phyloP scores from a whole-genome alignment of 176 grass and related monocot species.

The Paspalum vaginatum region DNA sequence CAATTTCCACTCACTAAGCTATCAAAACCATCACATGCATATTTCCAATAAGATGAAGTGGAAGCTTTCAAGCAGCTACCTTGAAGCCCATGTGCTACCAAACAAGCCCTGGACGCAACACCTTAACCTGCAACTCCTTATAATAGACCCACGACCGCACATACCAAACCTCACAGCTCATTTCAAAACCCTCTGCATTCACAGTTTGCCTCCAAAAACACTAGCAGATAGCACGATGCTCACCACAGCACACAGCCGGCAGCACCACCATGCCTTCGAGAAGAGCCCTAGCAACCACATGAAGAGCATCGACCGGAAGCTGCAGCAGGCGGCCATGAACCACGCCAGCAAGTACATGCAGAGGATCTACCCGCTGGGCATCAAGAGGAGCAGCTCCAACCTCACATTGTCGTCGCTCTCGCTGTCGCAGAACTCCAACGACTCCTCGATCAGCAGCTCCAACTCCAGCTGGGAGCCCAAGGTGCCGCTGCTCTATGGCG shows the following conservation, averaged over 20 bases:
- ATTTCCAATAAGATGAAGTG: conserved; percentile 62
- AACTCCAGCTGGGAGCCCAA: conserved; percentile 93
- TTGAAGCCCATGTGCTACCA: conserved; percentile 89
- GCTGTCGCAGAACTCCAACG: conserved; percentile 94
- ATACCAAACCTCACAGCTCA: conserved; percentile 29
- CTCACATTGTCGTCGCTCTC: conserved; percentile 91
- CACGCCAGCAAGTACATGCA: conserved; percentile 61
- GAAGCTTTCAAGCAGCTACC: conserved; percentile 95
- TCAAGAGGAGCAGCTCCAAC: conserved; percentile 75
- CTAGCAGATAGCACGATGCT: conserved; percentile 38
- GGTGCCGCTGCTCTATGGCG: conserved; percentile 63
- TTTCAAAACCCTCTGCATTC: conserved; percentile 33
- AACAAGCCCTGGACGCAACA: conserved; percentile 66
- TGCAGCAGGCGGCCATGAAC: conserved; percentile 59
- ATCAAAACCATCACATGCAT: conserved; percentile 41
- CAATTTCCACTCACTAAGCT: conserved; percentile 40
- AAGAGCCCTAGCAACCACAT: conserved; percentile 49
- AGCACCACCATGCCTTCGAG: conserved; percentile 69
- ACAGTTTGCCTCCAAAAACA: conserved; percentile 40
- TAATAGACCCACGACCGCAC: conserved; percentile 51
- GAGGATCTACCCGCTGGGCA: conserved; percentile 70
- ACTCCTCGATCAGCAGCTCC: conserved; percentile 91
- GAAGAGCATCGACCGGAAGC: conserved; percentile 59
- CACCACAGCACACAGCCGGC: conserved; percentile 62
- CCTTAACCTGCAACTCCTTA: conserved; percentile 58